Conservation (phyloP, 139 green algal species). For the Diplosphaera chodatii region DNA sequence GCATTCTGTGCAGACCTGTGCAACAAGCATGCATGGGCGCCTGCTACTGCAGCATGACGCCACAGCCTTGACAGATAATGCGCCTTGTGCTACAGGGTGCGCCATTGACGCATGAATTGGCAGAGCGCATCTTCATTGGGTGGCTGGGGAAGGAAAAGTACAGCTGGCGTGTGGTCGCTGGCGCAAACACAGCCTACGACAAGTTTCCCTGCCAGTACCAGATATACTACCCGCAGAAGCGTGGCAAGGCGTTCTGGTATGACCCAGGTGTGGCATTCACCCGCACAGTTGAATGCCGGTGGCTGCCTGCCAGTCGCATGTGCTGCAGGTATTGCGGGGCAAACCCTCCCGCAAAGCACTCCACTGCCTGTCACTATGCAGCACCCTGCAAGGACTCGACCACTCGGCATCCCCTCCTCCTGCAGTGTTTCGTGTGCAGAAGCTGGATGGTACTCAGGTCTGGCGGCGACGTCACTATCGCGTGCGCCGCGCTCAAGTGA, state of each 20-base stretch:
- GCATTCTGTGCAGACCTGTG: no score
- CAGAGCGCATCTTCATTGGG: slow-evolving; percentile 72
- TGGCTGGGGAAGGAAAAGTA: slow-evolving; percentile 31
- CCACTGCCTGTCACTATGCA: no score
- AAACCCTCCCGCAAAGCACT: no score
- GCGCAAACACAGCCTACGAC: slow-evolving; percentile 32
- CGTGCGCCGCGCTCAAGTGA: slow-evolving; percentile 38
- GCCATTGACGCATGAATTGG: slow-evolving; percentile 63
- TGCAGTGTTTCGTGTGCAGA: slow-evolving; percentile 71
- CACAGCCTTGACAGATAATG: no score
- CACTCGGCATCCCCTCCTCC: no score
- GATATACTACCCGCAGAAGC: slow-evolving; percentile 82
- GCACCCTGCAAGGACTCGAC: no score
- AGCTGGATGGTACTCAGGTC: slow-evolving; percentile 61
- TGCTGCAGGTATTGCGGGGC: no score
- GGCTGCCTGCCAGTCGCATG: no score
- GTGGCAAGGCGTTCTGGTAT: slow-evolving; percentile 72
- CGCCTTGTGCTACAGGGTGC: background rate
- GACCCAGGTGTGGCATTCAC: slow-evolving; percentile 56
- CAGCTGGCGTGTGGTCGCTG: slow-evolving; percentile 56
- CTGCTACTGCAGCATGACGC: no score
- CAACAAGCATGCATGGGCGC: no score
- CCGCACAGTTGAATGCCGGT: no score
- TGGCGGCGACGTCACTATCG: slow-evolving; percentile 76
- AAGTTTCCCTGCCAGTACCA: slow-evolving; percentile 81